These are phyloP conservation scores for Tricholoma terreum DNA, from an alignment of 768 basidiomycete species.

Conservation along the genomic window DNA sequence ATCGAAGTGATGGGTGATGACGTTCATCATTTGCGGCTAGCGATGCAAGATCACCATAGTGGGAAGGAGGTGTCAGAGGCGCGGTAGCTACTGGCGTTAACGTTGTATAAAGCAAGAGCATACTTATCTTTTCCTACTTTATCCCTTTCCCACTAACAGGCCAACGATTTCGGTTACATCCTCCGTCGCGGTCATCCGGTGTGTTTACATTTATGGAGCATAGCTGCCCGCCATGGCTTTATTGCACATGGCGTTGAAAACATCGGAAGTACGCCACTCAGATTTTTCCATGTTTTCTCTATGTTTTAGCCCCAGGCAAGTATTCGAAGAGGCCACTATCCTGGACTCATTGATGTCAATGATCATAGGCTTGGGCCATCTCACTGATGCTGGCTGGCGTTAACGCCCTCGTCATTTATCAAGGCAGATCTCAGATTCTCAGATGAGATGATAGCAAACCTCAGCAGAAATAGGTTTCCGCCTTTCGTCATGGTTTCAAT, in stretches of 20 bases:
- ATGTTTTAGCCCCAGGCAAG: constrained; percentile 57
- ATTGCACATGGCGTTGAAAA: constrained; percentile 72
- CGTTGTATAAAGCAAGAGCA: neutral
- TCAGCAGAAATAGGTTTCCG: constrained; percentile 35
- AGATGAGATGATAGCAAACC: constrained; percentile 44
- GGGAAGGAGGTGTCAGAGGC: too few relatives aligned
- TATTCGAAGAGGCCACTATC: constrained; percentile 2
- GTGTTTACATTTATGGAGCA: constrained; percentile 34
- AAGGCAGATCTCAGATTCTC: constrained; percentile 59
- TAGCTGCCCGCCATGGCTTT: too few relatives aligned
- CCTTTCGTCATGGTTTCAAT: too few relatives aligned
- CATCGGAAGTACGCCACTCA: constrained; percentile 55
- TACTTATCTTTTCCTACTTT: neutral
- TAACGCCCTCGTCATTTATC: constrained; percentile 56
- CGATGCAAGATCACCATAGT: too few relatives aligned
- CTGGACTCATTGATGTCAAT: constrained; percentile 24
- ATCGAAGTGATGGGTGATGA: too few relatives aligned
- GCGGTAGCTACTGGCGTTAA: too few relatives aligned
- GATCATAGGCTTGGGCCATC: constrained; percentile 36
- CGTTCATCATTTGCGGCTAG: too few relatives aligned
- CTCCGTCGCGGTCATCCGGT: too few relatives aligned
- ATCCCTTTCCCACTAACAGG: too few relatives aligned
- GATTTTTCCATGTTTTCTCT: too few relatives aligned
- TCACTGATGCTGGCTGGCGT: constrained; percentile 60
- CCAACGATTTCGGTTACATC: too few relatives aligned